These are phyloP conservation scores for Naganishia sp. DNA, from an alignment of 1,284 basidiomycete species.

Conservation along the genomic window DNA sequence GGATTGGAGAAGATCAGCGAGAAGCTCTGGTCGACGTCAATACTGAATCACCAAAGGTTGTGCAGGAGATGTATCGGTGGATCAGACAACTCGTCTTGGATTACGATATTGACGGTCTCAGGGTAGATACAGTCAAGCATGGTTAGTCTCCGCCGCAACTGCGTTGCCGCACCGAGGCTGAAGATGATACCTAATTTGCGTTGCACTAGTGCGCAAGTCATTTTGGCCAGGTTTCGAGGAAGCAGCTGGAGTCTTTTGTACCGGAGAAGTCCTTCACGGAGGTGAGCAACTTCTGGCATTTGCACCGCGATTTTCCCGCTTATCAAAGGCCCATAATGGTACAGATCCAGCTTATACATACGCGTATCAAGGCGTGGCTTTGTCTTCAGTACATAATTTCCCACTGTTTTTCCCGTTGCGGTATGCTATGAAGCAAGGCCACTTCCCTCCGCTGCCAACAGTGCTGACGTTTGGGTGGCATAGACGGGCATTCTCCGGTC, in stretches of 20 bases:
- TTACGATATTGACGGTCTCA: constrained; percentile 54
- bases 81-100: constrained; percentile 51
- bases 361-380: constrained; percentile 52
- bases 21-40: constrained; percentile 54
- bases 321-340: background rate
- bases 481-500: constrained; percentile 46
- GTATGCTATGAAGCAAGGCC: constrained; percentile 26
- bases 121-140: constrained; percentile 58
- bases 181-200: background rate
- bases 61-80: constrained; percentile 52
- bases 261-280: constrained; percentile 57
- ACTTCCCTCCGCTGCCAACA: background rate
- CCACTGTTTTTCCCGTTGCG: constrained; percentile 59
- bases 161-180: background rate
- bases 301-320: background rate
- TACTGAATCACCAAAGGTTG: constrained; percentile 55
- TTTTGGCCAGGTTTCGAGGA: constrained; percentile 57
- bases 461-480: background rate
- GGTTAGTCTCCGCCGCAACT: constrained; percentile 12
- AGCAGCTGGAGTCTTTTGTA: constrained; percentile 54
- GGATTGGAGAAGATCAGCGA: constrained; percentile 30
- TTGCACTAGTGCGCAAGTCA: constrained; percentile 49
- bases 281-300: constrained; percentile 37
- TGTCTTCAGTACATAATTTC: constrained; percentile 61
- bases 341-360: constrained; percentile 49